Base-by-base conservation (phyloP, 2,329 filamentous ascomycete species). In the Fusarium tjaetaba region DNA sequence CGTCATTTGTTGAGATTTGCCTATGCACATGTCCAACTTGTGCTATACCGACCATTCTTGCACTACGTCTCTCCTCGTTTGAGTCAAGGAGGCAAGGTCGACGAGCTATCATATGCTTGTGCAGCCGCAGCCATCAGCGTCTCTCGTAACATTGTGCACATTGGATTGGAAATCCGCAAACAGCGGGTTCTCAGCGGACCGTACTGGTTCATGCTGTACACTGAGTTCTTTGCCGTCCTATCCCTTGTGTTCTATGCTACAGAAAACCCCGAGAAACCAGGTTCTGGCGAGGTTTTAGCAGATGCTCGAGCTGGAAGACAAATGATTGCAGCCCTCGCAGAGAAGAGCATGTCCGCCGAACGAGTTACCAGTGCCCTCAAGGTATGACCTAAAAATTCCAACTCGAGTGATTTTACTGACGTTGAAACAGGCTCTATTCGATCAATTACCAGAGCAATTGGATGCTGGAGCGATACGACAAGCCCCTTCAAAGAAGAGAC, bases 151-250 rank as follows among this genome's bases (percentile, higher is more conserved):
- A 94, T 96, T 69, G 89, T 96, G 39, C 93, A 95, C 77, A 94
- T 96, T 66, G 92, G 92, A 9, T 88, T 90, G 28, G 92, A 95
- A 77, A 95, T 95, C 85, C 91, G 92, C 73, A 92, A 91, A 79
- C 89, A 92, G 77, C 89, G 91, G 8, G 85, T 94, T 11, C 85
- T 96, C n/a, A 92, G 92, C 70, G 94, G 94, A 2, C 92, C 93
- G 0, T 95, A 94, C 81, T 96, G 94, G 94, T 96, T 96, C 79
- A 93, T 93, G 74, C 90, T 96, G 79, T 96, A 94, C 79, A 94
- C 93, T 5, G 92, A 93, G 22, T 95, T 94, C 82, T 95, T 95
- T 79, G 91, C 93, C 20, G 92, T 96, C 38, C 85, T 96, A 38
- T 94, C 94, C 0, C 85, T 96, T 51, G 86, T 96, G 2, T 96